Evolutionary conservation across 352 stramenopile genomes (phyloP), one percentile per base, ranked within the genome.

Genomic region (Plasmopara viticola): DNA sequence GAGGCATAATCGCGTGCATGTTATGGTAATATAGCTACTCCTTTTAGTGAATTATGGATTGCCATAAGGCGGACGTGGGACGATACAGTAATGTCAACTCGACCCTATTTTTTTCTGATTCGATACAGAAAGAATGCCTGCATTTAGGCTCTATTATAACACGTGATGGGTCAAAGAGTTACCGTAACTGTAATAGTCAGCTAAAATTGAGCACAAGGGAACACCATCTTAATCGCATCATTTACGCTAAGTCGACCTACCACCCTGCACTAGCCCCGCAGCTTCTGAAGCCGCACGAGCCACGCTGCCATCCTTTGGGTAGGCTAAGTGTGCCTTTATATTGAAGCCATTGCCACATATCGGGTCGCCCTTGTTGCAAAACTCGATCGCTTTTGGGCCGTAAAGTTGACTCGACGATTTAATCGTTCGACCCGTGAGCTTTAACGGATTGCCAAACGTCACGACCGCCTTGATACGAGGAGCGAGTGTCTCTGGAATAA

Each of bases 401-500:
- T 68, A 64, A 6, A 60, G 39, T 15, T 58, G 31, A 25, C 55
- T 68, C 33, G 60, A 31, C 15, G 46, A 48, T 30, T 52, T 31
- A 38, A 68, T 65, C 7, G 60, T 65, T 20, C 61, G 45, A 14
- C 60, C 60, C 39, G 52, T 52, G 38, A 68, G 46, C 17, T 54
- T 56, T 15, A 68, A 45, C 5, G 60, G 56, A 40, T 68, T 68
- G 18, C 60, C 60, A 39, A 69, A 72, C 14, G 51, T 64, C 38
- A 68, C 63, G 20, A 72, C 51, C 3, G 58, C 62, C 47, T 64
- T 64, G 47, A 67, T 70, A 37, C 62, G 58, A 18, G 58, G 41
- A 4, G 58, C 53, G 9, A 64, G 18, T 4, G 48, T 29, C 35
- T 61, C 51, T 12, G 50, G 58, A 20, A 69, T 69, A 10, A 15